Evolutionary conservation across 2,329 filamentous ascomycete species (phyloP), one percentile per base, ranked within the genome.

Genomic region (Claviceps monticola): DNA sequence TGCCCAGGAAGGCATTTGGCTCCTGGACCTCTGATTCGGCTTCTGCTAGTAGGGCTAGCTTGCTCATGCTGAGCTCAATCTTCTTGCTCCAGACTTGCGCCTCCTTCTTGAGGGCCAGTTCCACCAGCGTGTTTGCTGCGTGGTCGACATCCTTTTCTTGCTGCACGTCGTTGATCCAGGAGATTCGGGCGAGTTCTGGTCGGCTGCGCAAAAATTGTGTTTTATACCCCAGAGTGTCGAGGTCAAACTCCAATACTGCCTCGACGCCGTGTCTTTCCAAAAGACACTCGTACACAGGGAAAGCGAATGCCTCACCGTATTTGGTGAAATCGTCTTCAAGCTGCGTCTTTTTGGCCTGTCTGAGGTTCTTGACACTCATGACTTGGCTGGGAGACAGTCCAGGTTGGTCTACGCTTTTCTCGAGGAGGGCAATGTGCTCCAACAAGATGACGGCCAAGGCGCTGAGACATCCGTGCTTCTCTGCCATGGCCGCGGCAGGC

Each of bases 131-230:
- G 43, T 80, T 71, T 5, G 84, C 83, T 11, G 91, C 90, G 52
- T 80, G 77, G 13, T 79, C 73, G 56, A 88, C 88, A 59, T 95
- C 82, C 53, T 82, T 75, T 62, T 93, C 86, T 23, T 79, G 76
- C 54, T 82, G 75, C 7, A 97, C 77, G 63, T 97, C 90, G 64
- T 98, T 94, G 69, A 98, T 95, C 93, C 93, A 98, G 48, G 84
- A 83, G 45, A 98, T 75, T 60, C 88, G 88, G 29, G 84, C 83
- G 55, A 88, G 80, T 55, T 82, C 76, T 0, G 82, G 78, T 56
- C 82, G 79, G 51, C 79, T 82, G 43, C 86, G 80, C 47, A 98
- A 74, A 60, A 89, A 98, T 49, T 75, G 74, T 0, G 88, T 95
- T 51, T 95, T 78, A 60, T 82, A 84, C n/a, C 71, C 70, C 49